Percentiles rank a stretch among this genome's conserved stretches.
Conservation (phyloP, 768 basidiomycete species). For the Lentinula edodes region DNA sequence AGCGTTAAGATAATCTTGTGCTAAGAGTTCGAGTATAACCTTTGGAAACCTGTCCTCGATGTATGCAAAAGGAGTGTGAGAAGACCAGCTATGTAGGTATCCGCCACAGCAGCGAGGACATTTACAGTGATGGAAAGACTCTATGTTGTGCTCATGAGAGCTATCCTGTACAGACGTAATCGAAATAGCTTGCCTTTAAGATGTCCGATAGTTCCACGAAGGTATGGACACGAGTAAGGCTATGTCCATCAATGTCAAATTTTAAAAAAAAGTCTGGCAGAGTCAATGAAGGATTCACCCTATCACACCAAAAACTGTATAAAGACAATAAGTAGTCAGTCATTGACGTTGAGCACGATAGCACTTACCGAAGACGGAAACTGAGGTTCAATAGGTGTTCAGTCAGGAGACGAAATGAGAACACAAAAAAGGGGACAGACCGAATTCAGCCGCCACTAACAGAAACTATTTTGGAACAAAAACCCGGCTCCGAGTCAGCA, state of each 20-base stretch:
- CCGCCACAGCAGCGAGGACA: slow-evolving; percentile 37
- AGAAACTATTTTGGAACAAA: slow-evolving; percentile 13
- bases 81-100: slow-evolving; percentile 37
- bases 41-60: slow-evolving; percentile 43
- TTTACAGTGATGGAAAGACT: slow-evolving; percentile 39
- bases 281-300: neutral
- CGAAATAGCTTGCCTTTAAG: slow-evolving; percentile 25
- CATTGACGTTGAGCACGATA: neutral
- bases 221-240: slow-evolving; percentile 25
- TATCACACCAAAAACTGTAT: slow-evolving; percentile 5
- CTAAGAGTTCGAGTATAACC: slow-evolving; percentile 15
- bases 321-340: neutral
- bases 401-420: neutral
- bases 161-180: neutral
- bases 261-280: neutral
- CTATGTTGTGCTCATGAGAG: slow-evolving; percentile 14
- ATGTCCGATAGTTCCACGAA: slow-evolving; percentile 23
- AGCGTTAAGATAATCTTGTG: too few species aligned
- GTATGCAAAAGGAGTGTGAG: slow-evolving; percentile 36
- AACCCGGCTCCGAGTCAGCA: neutral
- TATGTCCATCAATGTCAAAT: slow-evolving; percentile 6
- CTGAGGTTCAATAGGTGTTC: slow-evolving; percentile 10
- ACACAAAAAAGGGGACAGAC: slow-evolving; percentile 12
- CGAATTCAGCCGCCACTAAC: slow-evolving; percentile 37
- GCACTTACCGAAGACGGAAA: slow-evolving; percentile 15